Evolutionary conservation across 768 basidiomycete genomes (phyloP).

Genomic region (Lyophyllum atratum): DNA sequence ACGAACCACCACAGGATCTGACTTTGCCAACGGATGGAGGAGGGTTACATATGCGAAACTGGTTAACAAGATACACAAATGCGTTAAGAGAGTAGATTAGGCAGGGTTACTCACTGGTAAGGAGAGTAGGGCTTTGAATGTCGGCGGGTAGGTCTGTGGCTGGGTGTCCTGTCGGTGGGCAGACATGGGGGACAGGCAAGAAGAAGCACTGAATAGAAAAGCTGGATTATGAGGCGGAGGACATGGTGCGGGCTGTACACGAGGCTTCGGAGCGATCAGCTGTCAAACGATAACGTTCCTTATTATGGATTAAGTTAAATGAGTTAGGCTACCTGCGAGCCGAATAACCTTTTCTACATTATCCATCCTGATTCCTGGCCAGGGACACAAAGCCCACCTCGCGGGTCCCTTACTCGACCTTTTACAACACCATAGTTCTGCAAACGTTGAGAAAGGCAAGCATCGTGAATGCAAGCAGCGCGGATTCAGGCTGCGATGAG

Average conservation of each 20-base stretch:
- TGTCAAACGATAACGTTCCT: conserved; percentile 12
- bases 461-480: background rate
- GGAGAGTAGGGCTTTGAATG: conserved; percentile 33
- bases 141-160: conserved; percentile 27
- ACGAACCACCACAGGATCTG: conserved; percentile 59
- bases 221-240: conserved; percentile 8
- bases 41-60: conserved; percentile 66
- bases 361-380: background rate
- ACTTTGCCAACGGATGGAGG: conserved; percentile 70
- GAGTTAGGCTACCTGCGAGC: conserved; percentile 3
- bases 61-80: conserved; percentile 2
- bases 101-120: conserved; percentile 34
- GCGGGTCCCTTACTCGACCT: background rate
- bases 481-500: background rate
- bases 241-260: conserved; percentile 3
- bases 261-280: conserved; percentile 18
- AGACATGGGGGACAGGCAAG: conserved; percentile 14
- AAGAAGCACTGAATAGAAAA: conserved; percentile 1
- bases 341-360: conserved; percentile 10
- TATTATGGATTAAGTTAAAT: conserved; percentile 9
- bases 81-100: background rate
- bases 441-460: background rate
- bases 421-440: background rate
- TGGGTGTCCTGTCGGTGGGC: conserved; percentile 22
- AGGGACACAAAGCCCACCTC: background rate